Evolutionary conservation across 1,284 basidiomycete genomes (phyloP), one percentile per base, ranked within the genome.

Genomic region (Moesziomyces aphidis): DNA sequence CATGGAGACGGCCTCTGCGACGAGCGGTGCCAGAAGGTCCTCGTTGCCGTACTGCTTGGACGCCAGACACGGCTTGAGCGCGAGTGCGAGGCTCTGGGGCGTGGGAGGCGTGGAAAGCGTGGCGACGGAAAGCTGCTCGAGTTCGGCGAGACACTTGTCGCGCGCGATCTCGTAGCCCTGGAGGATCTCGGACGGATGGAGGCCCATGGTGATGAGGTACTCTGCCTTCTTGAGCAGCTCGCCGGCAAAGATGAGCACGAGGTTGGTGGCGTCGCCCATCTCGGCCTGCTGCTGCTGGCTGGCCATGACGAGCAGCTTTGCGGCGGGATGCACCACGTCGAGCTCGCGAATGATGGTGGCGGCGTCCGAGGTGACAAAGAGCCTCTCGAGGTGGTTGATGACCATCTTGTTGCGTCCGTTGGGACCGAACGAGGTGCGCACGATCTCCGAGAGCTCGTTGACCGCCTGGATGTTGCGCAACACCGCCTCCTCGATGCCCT

Each of bases 301-400:
- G 21, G 95, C 95, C 93, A 98, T 97, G 34, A 99, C 96, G 15
- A 99, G 88, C 11, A 99, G 88, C 86, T 98, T 99, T 31, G 95
- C 97, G 6, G 96, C 96, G 0, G 97, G 97, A 86, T 99, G 97
- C 28, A 98, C 94, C 53, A 99, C 94, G 85, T 99, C 97, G 85
- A 98, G 91, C 87, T 99, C 97, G 74, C 93, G 90, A 84, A 99
- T 95, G 86, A 99, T 99, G 62, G 97, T 99, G 11, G 97, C 97
- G 9, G 97, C 96, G 89, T 99, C 97, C 52, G 94, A 97, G 31
- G 97, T 99, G 64, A 99, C 95, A 86, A 99, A 99, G 51, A 98
- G 88, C 83, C 91, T 90, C 61, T 95, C 95, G 48, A 99, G 88
- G 86, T 99, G 97, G 69, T 84, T 84, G 69, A 84, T 81, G 50